A percentile compares a stretch with the other conserved stretches of the same genome.
Conservation (phyloP, 805 yeast species). For the Yamadazyma olivae region DNA sequence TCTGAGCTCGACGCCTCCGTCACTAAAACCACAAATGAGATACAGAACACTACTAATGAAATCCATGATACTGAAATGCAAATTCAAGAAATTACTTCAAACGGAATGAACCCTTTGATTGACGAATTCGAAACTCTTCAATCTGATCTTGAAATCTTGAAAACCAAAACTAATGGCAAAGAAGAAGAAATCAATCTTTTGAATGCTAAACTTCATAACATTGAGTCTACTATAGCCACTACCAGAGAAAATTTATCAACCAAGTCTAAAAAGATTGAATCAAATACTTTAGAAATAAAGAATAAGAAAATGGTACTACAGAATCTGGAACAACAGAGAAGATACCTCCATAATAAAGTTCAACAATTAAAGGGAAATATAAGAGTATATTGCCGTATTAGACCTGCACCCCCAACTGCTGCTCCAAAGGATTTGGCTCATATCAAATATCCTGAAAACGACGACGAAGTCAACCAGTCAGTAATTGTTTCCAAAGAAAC, state of each 20-base stretch:
- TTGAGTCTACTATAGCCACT: conserved; percentile 3
- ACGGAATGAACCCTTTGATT: background rate
- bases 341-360: conserved; percentile 65
- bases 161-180: conserved; percentile 6
- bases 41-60: background rate
- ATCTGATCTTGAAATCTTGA: background rate
- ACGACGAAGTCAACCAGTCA: conserved; percentile 35
- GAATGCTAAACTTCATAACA: conserved; percentile 1
- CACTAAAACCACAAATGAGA: background rate
- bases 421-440: conserved; percentile 9
- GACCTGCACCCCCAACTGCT: conserved; percentile 45
- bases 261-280: conserved; percentile 7
- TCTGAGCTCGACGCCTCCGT: background rate
- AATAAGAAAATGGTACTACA: conserved; percentile 33
- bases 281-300: conserved; percentile 4
- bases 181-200: conserved; percentile 6
- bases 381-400: conserved; percentile 81
- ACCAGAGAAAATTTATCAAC: conserved; percentile 3
- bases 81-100: background rate
- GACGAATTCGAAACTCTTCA: background rate
- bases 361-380: conserved; percentile 92
- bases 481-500: conserved; percentile 24
- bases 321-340: conserved; percentile 53
- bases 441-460: conserved; percentile 20
- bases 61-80: background rate